Evolutionary conservation across 495 filamentous ascomycete species (phyloP), one percentile per base, ranked within the genome.

Genomic region (Neurospora sp.): DNA sequence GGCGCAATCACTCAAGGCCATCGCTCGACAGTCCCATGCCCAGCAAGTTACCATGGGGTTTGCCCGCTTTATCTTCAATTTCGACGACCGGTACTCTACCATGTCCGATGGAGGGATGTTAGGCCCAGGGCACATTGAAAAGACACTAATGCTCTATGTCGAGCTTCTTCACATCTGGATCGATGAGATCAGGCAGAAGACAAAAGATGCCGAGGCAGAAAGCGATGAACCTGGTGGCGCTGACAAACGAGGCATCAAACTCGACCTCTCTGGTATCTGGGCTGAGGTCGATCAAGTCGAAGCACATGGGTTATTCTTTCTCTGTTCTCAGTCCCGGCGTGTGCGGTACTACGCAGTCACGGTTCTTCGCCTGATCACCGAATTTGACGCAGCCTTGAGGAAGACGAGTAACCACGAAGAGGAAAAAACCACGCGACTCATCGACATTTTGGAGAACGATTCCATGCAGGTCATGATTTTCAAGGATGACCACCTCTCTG

Each of bases 61-160:
- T 83, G 92, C 94, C 18, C 85, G 94, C 46, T 99, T 98, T 76
- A 98, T 99, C 40, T 98, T 99, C 84, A 96, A 93, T 71, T 98
- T 98, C 78, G 96, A 99, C 81, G 93, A 95, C 74, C 91, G 93
- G 38, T 98, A 98, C 81, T 93, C 94, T 1, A 98, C 96, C 27
- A 97, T 97, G 92, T 97, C 94, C 10, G 96, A 98, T 77, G 94
- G 97, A 59, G 96, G 96, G 4, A 94, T 99, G 93, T 88, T 99
- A 35, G 96, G 96, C 7, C 90, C 94, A 35, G 93, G 90, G 11
- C 96, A 99, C 78, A 97, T 99, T 69, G 96, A 99, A 77, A 97
- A 91, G 72, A 98, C 96, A 4, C 79, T 99, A 20, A 89, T 89
- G 73, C 86, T 99, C 0, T 99, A 98, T 78, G 92, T 99, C 61